Evolutionary conservation across 2,329 filamentous ascomycete genomes (phyloP), one percentile per base, ranked within the genome.

Genomic region (Pseudofabraea citricarpa): DNA sequence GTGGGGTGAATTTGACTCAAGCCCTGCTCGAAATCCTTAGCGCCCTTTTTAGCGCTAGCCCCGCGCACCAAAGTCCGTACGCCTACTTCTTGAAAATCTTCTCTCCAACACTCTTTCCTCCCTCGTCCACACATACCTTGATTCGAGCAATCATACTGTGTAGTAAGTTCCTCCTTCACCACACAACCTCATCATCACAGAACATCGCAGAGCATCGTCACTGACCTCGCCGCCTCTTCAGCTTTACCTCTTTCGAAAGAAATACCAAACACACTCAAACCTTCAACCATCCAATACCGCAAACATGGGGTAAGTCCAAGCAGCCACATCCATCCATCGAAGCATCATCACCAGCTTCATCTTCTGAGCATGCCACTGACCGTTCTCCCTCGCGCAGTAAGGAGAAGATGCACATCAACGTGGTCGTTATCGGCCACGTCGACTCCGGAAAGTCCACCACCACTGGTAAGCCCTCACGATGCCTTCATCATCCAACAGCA

Each of bases 391-490:
- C 36, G 40, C 56, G 62, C 67, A 91, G 90, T 87, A 97, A 89
- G 81, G 83, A 95, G 67, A 95, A 95, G 86, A 76, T 72, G 75
- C 91, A 97, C 75, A 89, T 97, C 75, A 90, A 90, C 87, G 86
- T 95, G 74, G 90, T 95, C 77, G 90, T 95, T 74, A 95, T 95
- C 82, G 90, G 90, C 81, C 91, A 95, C 85, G 90, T 95, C 88
- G 90, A 95, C 78, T 95, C 90, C 74, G 91, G 90, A 79, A 96
- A 96, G 85, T 95, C 90, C 63, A 96, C 90, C 73, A 96, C 90
- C 73, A 87, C 84, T 63, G 83, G 87, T 89, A 83, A 86, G 83
- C 59, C 16, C 19, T 20, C 21, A 38, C 27, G 24, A 47, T 33
- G 6, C 40, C 32, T 40, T 23, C 37, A 33, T 36, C 40, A 41